Evolutionary conservation across 192 early-diverging fungal species (phyloP).

Genomic region (Coemansia sp.): DNA sequence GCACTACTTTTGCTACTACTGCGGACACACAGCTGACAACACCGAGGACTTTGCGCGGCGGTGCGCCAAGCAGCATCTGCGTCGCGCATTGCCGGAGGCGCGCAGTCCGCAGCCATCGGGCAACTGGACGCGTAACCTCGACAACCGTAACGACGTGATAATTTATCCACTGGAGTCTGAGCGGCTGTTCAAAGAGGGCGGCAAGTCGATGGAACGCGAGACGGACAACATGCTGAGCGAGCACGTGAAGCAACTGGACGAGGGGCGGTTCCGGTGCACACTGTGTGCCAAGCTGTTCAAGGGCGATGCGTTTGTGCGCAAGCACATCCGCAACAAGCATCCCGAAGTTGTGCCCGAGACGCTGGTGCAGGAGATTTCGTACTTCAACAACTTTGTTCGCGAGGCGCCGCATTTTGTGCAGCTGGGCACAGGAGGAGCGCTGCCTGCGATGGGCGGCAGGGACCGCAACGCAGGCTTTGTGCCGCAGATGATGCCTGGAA

Average conservation of each 20-base stretch:
- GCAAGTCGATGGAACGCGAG: slow-evolving; percentile 55
- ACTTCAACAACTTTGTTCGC: slow-evolving; percentile 86
- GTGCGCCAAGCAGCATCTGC: slow-evolving; percentile 64
- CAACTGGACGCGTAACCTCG: slow-evolving; percentile 50
- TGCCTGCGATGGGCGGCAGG: slow-evolving; percentile 14
- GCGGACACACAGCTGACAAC: slow-evolving; percentile 76
- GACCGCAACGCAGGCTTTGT: slow-evolving; percentile 33
- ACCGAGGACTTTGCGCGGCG: slow-evolving; percentile 83
- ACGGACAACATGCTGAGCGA: slow-evolving; percentile 41
- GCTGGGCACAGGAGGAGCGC: slow-evolving; percentile 39
- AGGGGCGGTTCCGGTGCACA: slow-evolving; percentile 85
- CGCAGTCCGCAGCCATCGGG: slow-evolving; percentile 41
- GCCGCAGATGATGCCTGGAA: slow-evolving; percentile 51
- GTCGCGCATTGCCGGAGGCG: slow-evolving; percentile 32
- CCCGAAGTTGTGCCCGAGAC: slow-evolving; percentile 61
- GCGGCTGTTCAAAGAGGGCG: slow-evolving; percentile 55
- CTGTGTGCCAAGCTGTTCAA: slow-evolving; percentile 93
- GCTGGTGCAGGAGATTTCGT: slow-evolving; percentile 65
- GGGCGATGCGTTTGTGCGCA: slow-evolving; percentile 89
- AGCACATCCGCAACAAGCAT: slow-evolving; percentile 93
- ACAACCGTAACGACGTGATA: slow-evolving; percentile 58
- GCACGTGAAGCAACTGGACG: slow-evolving; percentile 58
- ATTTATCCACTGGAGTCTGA: slow-evolving; percentile 53
- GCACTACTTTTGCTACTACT: slow-evolving; percentile 96
- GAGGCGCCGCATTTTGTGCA: slow-evolving; percentile 79